Evolutionary conservation across 805 yeast species (phyloP), one percentile per base, ranked within the genome.

Genomic region (Brettanomyces sp.): DNA sequence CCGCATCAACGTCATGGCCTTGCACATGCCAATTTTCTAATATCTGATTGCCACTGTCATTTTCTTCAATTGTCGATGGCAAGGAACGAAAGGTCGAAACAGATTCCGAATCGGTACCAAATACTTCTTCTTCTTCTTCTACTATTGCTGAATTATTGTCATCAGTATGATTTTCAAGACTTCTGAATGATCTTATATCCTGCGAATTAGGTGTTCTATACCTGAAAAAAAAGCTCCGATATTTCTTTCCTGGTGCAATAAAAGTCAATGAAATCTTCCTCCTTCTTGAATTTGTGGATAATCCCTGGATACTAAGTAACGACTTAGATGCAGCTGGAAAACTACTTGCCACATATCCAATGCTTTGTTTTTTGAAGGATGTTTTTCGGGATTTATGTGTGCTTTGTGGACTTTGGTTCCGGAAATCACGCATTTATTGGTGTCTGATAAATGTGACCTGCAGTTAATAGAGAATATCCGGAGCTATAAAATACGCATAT

Each of bases 221-320:
- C 44, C 54, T 59, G 46, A 64, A 64, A 9, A 64, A 57, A 49
- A 64, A 64, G 35, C 63, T 50, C 1, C 68, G 69, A 14, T 67
- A 63, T 41, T 57, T 56, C 1, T 67, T 64, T 46, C 68, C 62
- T 4, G 68, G 69, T 1, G 68, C 68, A 18, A 65, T 56, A 47
- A 65, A 65, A 36, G 64, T 63, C 36, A 65, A 46, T 2, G 68
- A 65, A 14, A 63, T 57, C 47, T 62, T 63, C 22, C 67, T 52
- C 41, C 68, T 51, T 46, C 62, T 63, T 11, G 64, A 59, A 49
- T 63, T 64, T 36, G 64, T 59, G 5, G 53, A 49, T 25, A 52
- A 47, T 42, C 47, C 48, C 21, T 49, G 47, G 5, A 50, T 41
- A 7, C 44, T 47, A 14, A 49, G 37, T 25, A 49, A 41, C 23